phyloP scores from a whole-genome alignment of 2,329 filamentous ascomycete species.

The Simplicillium sp. region DNA sequence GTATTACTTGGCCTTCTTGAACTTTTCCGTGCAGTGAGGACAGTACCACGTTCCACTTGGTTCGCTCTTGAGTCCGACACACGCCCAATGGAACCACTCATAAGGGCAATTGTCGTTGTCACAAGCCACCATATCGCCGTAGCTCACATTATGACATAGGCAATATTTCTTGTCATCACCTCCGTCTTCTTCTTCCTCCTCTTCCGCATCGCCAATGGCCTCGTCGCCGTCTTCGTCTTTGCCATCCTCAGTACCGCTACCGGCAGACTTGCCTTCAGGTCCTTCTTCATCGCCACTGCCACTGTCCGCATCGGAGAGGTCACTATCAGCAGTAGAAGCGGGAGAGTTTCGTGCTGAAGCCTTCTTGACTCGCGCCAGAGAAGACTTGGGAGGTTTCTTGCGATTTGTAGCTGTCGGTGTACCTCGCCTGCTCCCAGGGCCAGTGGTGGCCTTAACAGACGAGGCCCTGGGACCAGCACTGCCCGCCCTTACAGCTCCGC shows the following conservation, averaged over 20 bases:
- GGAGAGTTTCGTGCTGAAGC: conserved; percentile 49
- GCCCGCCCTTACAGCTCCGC: conserved; percentile 36
- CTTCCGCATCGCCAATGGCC: conserved; percentile 42
- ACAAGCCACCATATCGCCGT: conserved; percentile 82
- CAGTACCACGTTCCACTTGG: conserved; percentile 61
- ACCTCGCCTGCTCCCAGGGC: conserved; percentile 34
- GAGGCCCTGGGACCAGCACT: conserved; percentile 49
- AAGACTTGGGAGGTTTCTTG: conserved; percentile 47
- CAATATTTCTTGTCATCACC: conserved; percentile 77
- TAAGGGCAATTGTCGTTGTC: conserved; percentile 74
- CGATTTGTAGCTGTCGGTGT: conserved; percentile 33
- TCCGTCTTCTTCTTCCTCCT: conserved; percentile 57
- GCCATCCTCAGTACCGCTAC: conserved; percentile 21
- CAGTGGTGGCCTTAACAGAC: conserved; percentile 32
- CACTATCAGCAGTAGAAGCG: conserved; percentile 53
- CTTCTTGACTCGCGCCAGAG: conserved; percentile 53
- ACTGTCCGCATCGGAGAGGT: conserved; percentile 54
- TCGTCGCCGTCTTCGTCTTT: conserved; percentile 40
- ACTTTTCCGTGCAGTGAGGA: conserved; percentile 47
- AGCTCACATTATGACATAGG: conserved; percentile 73
- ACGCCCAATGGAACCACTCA: conserved; percentile 84
- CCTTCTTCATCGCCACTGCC: conserved; percentile 40
- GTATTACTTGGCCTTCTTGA: conserved; percentile 24
- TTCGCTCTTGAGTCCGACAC: conserved; percentile 58
- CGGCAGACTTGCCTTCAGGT: conserved; percentile 17